Evolutionary conservation across 805 yeast genomes (phyloP).

Genomic region (Hanseniaspora hatyaiensis): DNA sequence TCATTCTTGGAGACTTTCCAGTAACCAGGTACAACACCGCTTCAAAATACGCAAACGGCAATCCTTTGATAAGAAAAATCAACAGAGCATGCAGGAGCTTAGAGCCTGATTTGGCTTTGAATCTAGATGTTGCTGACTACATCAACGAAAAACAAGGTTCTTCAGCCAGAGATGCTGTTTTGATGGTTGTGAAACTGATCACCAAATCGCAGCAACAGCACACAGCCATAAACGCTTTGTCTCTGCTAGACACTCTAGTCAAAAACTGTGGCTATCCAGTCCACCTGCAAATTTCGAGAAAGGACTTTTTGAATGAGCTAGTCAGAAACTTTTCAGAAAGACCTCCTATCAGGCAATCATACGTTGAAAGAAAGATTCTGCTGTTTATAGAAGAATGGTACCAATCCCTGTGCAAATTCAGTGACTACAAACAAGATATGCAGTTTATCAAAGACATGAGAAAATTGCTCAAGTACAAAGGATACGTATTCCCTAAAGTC

Average conservation of each 20-base stretch:
- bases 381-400: conserved; percentile 96
- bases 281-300: conserved; percentile 86
- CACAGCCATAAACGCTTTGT: conserved; percentile 70
- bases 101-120: conserved; percentile 82
- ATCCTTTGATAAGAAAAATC: conserved; percentile 34
- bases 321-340: conserved; percentile 89
- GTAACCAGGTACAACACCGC: conserved; percentile 26
- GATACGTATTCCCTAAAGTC: conserved; percentile 86
- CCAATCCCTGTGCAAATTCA: conserved; percentile 81
- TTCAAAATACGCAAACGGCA: conserved; percentile 17
- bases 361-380: conserved; percentile 72
- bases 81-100: conserved; percentile 81
- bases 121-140: conserved; percentile 85
- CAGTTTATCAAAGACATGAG: conserved; percentile 94
- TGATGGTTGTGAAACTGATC: conserved; percentile 68
- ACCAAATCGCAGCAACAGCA: conserved; percentile 67
- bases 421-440: conserved; percentile 81
- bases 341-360: conserved; percentile 75
- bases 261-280: conserved; percentile 97
- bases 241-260: conserved; percentile 75
- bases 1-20: conserved; percentile 28
- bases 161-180: conserved; percentile 84
- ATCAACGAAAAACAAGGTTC: conserved; percentile 87
- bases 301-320: conserved; percentile 85
- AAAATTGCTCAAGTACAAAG: conserved; percentile 75